Base-by-base conservation (phyloP, 441 rosid species). In the Lepidium campestre region DNA sequence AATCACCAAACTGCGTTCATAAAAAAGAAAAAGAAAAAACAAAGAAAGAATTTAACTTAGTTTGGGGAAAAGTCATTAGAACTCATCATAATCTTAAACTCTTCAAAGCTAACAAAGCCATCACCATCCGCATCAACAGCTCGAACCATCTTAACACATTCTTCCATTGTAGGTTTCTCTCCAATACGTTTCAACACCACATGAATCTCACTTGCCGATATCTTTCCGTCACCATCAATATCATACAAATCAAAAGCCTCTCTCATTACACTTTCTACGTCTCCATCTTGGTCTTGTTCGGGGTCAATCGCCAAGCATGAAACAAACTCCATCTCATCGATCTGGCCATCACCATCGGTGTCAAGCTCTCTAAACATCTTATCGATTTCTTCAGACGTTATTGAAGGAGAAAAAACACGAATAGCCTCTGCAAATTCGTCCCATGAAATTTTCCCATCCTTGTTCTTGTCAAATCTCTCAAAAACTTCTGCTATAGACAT, bases 51-150 rank as follows among this genome's bases (percentile, higher is more conserved):
- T 3, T n/a, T n/a, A n/a, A n/a, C n/a, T n/a, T n/a, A n/a, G n/a
- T n/a, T n/a, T n/a, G n/a, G n/a, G n/a, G n/a, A n/a, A n/a, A n/a
- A n/a, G n/a, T n/a, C n/a, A n/a, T n/a, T 29, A 39, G 40, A 45
- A 23, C 0, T 31, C 59, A 63, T 56, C 70, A 71, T 71, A 15
- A 19, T 48, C n/a, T 71, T 71, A 34, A 71, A 71, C 22, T 71
- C 70, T 20, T 71, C 46, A 71, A 71, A 71, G 19, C 22, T 48
- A 19, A 71, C 65, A 57, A 20, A 48, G 10, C 75, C 75, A 71
- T 71, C 70, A 0, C 42, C 19, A 12, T 71, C 75, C 2, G 23
- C 10, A 48, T 64, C 75, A 71, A 57, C 65, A 0, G 54, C 65
- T 39, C 39, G 20, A 64, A 71, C 60, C 70, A 71, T 70, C 1